Evolutionary conservation across 1,284 basidiomycete genomes (phyloP).

Genomic region (Cutaneotrichosporon mucoides): DNA sequence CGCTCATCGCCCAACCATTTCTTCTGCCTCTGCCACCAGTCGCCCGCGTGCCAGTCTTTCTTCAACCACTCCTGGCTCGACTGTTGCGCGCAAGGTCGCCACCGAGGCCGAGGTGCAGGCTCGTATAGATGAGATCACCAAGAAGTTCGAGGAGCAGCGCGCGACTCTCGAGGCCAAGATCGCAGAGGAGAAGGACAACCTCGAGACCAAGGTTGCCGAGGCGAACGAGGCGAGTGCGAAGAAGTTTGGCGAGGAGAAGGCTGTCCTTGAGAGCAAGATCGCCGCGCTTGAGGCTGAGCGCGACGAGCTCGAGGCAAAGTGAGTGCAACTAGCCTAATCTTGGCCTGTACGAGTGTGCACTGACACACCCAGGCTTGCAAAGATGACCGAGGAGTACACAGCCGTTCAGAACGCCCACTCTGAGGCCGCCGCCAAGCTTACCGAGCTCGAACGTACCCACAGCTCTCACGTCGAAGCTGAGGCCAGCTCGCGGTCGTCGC

Average conservation of each 20-base stretch:
- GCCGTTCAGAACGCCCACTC: slow-evolving; percentile 8
- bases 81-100: slow-evolving; percentile 10
- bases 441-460: slow-evolving; percentile 14
- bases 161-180: slow-evolving; percentile 25
- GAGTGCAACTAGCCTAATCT: slow-evolving; percentile 7
- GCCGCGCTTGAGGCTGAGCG: slow-evolving; percentile 17
- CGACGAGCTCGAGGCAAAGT: slow-evolving; percentile 29
- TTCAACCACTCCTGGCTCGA: background rate
- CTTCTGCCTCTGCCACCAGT: background rate
- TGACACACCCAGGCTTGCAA: slow-evolving; percentile 7
- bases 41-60: slow-evolving; percentile 12
- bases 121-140: slow-evolving; percentile 14
- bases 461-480: slow-evolving; percentile 5
- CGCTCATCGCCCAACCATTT: background rate
- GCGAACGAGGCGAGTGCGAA: slow-evolving; percentile 5
- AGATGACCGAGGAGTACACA: slow-evolving; percentile 10
- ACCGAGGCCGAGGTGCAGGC: slow-evolving; percentile 13
- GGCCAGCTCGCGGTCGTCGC: slow-evolving; percentile 4
- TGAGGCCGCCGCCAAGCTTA: slow-evolving; percentile 10
- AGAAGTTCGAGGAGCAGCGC: slow-evolving; percentile 21
- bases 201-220: slow-evolving; percentile 23
- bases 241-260: slow-evolving; percentile 19
- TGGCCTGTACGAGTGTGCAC: too few species aligned
- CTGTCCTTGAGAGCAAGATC: slow-evolving; percentile 22
- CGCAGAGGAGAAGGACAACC: slow-evolving; percentile 16